Evolutionary conservation across 1,284 basidiomycete genomes (phyloP).

Genomic region (Lentinula novae-zelandiae): DNA sequence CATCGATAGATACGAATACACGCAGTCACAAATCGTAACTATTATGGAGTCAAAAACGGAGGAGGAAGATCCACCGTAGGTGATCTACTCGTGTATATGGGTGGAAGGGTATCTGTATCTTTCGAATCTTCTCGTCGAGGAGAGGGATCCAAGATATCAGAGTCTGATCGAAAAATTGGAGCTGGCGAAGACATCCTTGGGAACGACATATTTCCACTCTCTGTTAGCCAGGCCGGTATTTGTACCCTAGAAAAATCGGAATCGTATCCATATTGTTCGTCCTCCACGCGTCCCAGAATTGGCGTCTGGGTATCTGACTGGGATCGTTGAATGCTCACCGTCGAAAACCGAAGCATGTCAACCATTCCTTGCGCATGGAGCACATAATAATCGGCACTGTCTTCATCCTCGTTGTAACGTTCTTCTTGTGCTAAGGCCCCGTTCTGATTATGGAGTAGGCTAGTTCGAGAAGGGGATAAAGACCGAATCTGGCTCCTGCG

Average conservation of each 20-base stretch:
- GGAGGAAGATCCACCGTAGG: background rate
- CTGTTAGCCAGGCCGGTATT: background rate
- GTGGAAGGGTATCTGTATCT: constrained; percentile 1
- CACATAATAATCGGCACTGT: constrained; percentile 11
- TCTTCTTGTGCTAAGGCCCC: background rate
- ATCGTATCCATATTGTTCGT: background rate
- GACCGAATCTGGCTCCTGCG: background rate
- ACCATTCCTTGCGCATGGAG: background rate
- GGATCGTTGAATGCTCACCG: background rate
- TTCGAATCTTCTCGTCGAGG: background rate
- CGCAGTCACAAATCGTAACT: background rate
- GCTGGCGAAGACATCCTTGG: background rate
- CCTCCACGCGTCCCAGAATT: background rate
- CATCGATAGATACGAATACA: background rate
- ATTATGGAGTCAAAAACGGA: background rate
- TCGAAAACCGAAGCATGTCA: background rate
- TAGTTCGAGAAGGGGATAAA: constrained; percentile 6
- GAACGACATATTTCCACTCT: background rate
- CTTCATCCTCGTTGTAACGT: background rate
- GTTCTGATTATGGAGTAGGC: background rate
- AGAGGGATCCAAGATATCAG: background rate
- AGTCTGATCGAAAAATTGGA: background rate
- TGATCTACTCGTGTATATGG: background rate
- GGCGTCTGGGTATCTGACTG: constrained; percentile 9
- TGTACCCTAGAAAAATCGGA: background rate